Base-by-base conservation (phyloP, 164 flowering plant species). In the Piper betle region DNA sequence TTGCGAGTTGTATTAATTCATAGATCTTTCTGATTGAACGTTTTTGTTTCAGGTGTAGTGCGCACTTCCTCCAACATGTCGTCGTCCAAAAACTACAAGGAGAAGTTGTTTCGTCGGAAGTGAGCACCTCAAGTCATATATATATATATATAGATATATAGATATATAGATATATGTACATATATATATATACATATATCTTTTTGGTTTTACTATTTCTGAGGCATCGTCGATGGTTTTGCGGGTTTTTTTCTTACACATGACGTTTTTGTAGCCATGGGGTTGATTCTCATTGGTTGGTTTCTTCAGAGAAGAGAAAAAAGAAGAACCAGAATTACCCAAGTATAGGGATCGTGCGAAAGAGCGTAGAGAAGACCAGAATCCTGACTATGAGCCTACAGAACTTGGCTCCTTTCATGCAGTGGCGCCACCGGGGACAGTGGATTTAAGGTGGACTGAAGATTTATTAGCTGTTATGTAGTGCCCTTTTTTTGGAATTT, bases 281-380 rank as follows among this genome's bases (percentile, higher is more conserved):
- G 33, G 56, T 7, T n/a, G 56, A 53, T n/a, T 53, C 1, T 17
- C 5, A 2, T 15, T n/a, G 19, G 1, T 53, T 53, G 25, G 15
- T 2, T 53, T 53, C n/a, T n/a, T 66, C 79, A 87, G 90, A 58
- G 93, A 87, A 71, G 96, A 84, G 79, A 87, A 87, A 72, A 63
- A n/a, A n/a, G 92, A 87, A 61, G 96, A 87, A 70, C 84, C 84
- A 1, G 98, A 89, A 57, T 37, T 62, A 19, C 98, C 98, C 0
- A 87, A 84, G 65, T 93, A 93, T 57, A 72, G 97, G 61, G 97
- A 90, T 76, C 77, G 97, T 54, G 98, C 97, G 0, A 93, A 93
- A 73, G 98, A 93, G 68, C 87, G 98, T 5, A 82, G 98, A 68
- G 98, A 93, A 65, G 97, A 93, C 69, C 90, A 84, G 55, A 93